A percentile compares a stretch with the other conserved stretches of the same genome.
phyloP scores from a whole-genome alignment of 345 rosid species.

The Iberis pinnata region DNA sequence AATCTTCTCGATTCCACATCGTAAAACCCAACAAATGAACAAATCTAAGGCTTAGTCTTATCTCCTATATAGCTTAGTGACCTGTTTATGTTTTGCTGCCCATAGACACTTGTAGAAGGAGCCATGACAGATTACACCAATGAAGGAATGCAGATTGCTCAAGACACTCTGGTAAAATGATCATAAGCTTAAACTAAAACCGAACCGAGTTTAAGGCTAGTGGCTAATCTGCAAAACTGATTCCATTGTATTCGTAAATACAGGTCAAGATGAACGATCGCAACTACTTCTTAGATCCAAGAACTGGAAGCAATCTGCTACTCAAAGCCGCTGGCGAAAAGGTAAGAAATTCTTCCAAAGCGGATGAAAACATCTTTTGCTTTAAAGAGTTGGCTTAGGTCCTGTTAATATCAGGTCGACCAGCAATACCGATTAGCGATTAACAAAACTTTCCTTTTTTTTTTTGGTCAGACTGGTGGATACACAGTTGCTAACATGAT shows the following conservation, averaged over 20 bases:
- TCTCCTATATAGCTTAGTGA: neutral
- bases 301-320: conserved; percentile 69
- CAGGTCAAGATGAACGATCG: conserved; percentile 61
- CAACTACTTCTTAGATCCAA: conserved; percentile 48
- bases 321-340: conserved; percentile 78
- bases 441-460: neutral
- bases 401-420: too few species aligned
- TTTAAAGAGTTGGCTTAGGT: neutral
- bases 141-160: conserved; percentile 87
- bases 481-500: conserved; percentile 73
- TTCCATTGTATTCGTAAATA: conserved; percentile 8
- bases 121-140: conserved; percentile 81
- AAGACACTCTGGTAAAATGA: conserved; percentile 66
- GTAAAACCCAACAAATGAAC: neutral
- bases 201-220: neutral
- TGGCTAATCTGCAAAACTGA: neutral
- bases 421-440: too few species aligned
- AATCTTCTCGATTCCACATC: neutral
- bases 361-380: neutral
- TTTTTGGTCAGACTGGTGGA: conserved; percentile 59
- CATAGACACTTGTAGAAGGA: conserved; percentile 75
- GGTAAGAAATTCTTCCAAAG: conserved; percentile 35
- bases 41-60: neutral
- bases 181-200: conserved; percentile 7
- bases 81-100: conserved; percentile 4